Percentiles rank a stretch among this genome's conserved stretches.
Evolutionary conservation across 164 flowering plant genomes (phyloP).

Genomic region (Piper longum): DNA sequence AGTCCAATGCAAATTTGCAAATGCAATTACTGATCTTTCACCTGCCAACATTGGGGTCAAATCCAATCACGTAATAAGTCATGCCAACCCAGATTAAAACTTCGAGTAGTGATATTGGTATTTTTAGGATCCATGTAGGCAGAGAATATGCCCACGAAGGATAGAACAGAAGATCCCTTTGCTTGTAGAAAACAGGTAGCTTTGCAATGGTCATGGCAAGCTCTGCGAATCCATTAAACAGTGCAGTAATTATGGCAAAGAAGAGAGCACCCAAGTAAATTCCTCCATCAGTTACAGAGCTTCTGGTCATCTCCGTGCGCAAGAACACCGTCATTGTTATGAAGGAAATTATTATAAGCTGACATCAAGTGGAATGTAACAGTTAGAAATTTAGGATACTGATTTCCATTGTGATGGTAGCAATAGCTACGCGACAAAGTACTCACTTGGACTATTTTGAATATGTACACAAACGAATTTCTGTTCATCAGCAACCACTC

Average conservation of each 20-base stretch:
- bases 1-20: too few relatives aligned
- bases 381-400: too few relatives aligned
- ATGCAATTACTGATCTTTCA: not conserved
- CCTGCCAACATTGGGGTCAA: conserved; percentile 11
- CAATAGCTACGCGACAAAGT: too few relatives aligned
- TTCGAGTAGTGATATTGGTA: conserved; percentile 10
- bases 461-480: too few relatives aligned
- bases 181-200: conserved; percentile 50
- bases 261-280: conserved; percentile 33
- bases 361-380: too few relatives aligned
- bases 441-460: too few relatives aligned
- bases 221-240: conserved; percentile 40
- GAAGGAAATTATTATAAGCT: too few relatives aligned
- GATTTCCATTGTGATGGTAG: too few relatives aligned
- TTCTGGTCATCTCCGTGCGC: conserved; percentile 27
- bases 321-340: too few relatives aligned
- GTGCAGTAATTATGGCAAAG: conserved; percentile 17
- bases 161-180: conserved; percentile 19
- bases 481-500: too few relatives aligned
- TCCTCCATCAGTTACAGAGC: conserved; percentile 15
- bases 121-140: conserved; percentile 13
- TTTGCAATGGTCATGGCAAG: conserved; percentile 27
- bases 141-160: conserved; percentile 12
- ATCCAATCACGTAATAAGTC: conserved; percentile 11
- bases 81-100: conserved; percentile 5